Percentiles rank a stretch among this genome's conserved stretches.
Conservation (phyloP, 371 early-diverging fungal genomes). For the Mortierella sp. region DNA sequence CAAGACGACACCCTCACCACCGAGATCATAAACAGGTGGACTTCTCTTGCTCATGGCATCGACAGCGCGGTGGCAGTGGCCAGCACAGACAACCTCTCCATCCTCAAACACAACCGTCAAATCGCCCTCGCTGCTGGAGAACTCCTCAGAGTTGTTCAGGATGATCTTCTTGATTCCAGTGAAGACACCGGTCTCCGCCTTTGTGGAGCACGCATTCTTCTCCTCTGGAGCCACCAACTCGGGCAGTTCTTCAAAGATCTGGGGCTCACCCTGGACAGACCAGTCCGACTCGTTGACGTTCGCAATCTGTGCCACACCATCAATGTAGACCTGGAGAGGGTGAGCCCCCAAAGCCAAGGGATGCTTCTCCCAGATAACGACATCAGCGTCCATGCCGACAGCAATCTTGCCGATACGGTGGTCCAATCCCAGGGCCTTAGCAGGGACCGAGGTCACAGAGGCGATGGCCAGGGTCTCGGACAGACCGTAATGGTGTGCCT, state of each 20-base stretch:
- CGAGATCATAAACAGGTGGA: constrained; percentile 46
- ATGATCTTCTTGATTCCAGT: constrained; percentile 49
- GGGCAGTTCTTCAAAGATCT: constrained; percentile 25
- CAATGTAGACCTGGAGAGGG: constrained; percentile 81
- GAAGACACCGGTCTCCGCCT: constrained; percentile 53
- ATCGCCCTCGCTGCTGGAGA: constrained; percentile 20
- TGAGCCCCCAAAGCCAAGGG: constrained; percentile 83
- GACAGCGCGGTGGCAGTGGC: constrained; percentile 58
- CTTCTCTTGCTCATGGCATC: constrained; percentile 29
- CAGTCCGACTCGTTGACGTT: constrained; percentile 29
- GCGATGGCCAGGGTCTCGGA: constrained; percentile 70
- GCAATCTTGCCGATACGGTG: constrained; percentile 79
- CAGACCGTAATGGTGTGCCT: constrained; percentile 83
- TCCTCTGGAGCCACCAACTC: constrained; percentile 24
- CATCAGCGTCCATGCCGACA: constrained; percentile 85
- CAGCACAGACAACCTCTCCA: constrained; percentile 65
- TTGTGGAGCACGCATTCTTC: constrained; percentile 29
- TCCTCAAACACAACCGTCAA: constrained; percentile 60
- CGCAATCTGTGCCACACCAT: constrained; percentile 70
- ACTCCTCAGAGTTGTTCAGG: constrained; percentile 27
- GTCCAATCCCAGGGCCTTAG: constrained; percentile 74
- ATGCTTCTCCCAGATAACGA: constrained; percentile 79
- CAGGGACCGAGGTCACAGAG: constrained; percentile 81
- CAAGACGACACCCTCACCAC: constrained; percentile 49
- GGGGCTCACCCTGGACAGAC: constrained; percentile 22